Percentiles rank a stretch among this genome's conserved stretches.
These are phyloP conservation scores for Penicillium expansum DNA, from an alignment of 2,329 filamentous ascomycete species.

Conservation along the genomic window DNA sequence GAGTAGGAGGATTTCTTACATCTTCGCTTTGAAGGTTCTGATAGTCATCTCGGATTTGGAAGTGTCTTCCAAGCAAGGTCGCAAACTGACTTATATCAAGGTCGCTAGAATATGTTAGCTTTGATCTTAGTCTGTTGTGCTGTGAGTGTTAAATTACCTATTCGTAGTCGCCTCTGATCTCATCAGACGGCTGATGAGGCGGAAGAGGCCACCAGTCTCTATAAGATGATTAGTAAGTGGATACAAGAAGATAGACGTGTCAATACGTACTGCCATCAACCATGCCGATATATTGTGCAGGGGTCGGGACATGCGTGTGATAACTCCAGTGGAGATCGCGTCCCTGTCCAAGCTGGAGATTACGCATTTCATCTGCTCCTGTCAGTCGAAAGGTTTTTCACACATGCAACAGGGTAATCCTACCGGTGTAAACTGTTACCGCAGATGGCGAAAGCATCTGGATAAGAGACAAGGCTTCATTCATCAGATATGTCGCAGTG, in stretches of 20 bases:
- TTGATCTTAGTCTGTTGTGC: fast-evolving
- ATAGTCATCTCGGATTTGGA: background rate
- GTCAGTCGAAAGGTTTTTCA: background rate
- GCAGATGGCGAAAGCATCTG: background rate
- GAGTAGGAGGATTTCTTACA: background rate
- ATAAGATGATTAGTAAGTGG: background rate
- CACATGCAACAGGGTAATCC: fast-evolving
- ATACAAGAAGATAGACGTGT: fast-evolving
- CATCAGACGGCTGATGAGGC: background rate
- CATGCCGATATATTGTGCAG: background rate
- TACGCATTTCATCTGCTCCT: background rate
- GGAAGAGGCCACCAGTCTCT: background rate
- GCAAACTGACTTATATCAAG: background rate
- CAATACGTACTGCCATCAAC: background rate
- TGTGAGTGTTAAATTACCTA: background rate
- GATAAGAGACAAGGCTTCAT: background rate
- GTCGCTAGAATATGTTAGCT: background rate
- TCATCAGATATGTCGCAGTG: background rate
- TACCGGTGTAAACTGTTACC: background rate
- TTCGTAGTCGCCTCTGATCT: background rate
- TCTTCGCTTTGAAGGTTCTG: background rate
- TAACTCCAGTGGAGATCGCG: background rate
- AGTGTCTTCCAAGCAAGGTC: background rate
- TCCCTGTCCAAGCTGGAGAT: background rate
- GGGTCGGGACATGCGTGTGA: background rate